These are phyloP conservation scores for Ananas comosus DNA, from an alignment of 176 grass and related monocot species.

Conservation along the genomic window DNA sequence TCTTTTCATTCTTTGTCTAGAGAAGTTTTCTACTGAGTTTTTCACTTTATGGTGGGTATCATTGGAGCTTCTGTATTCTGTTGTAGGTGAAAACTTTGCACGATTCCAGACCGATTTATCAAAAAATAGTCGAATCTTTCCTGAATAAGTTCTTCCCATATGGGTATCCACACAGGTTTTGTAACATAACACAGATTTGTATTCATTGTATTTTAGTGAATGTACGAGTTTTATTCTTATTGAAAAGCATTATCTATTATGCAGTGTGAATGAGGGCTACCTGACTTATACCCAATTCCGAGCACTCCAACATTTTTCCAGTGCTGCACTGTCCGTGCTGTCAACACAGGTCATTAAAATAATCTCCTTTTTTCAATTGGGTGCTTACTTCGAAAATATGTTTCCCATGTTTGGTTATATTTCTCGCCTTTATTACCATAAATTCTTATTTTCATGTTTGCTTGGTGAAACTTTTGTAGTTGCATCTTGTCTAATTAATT, in stretches of 20 bases:
- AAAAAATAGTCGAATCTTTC: slow-evolving; percentile 77
- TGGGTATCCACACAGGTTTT: slow-evolving; percentile 91
- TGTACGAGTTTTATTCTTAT: not conserved
- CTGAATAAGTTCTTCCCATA: slow-evolving; percentile 94
- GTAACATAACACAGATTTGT: not conserved
- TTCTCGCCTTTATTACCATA: no score
- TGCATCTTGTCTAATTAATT: not conserved
- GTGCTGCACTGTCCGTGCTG: slow-evolving; percentile 83
- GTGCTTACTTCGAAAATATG: slow-evolving; percentile 8
- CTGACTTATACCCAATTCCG: slow-evolving; percentile 78
- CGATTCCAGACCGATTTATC: slow-evolving; percentile 55
- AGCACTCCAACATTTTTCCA: slow-evolving; percentile 86
- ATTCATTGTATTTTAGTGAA: not conserved
- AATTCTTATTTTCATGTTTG: no score
- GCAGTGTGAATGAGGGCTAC: slow-evolving; percentile 92
- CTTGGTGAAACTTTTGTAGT: no score
- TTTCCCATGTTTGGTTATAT: not conserved
- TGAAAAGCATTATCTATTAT: slow-evolving; percentile 3
- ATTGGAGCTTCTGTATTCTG: slow-evolving; percentile 5
- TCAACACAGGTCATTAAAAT: slow-evolving; percentile 64
- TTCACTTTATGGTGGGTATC: not conserved
- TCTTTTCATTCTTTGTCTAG: not conserved
- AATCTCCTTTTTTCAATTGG: not conserved
- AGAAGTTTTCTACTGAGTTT: slow-evolving; percentile 6
- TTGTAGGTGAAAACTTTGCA: slow-evolving; percentile 69